A percentile compares a stretch with the other conserved stretches of the same genome.
phyloP scores from a whole-genome alignment of 2,329 filamentous ascomycete species.

The Coniochaeta pulveracea region DNA sequence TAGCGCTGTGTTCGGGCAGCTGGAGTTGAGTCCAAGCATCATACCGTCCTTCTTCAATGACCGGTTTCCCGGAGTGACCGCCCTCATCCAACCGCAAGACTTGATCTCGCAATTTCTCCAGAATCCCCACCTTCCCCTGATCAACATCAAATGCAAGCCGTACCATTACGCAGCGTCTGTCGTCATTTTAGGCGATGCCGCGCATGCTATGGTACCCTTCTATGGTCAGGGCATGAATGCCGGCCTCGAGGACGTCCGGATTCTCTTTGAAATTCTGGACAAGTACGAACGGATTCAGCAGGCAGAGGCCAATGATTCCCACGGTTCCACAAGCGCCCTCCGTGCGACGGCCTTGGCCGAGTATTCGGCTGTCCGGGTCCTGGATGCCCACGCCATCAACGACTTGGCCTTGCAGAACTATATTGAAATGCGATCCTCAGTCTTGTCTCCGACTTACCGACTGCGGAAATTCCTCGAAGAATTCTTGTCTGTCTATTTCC shows the following conservation, averaged over 20 bases:
- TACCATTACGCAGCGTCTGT: constrained; percentile 69
- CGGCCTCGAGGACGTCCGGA: constrained; percentile 83
- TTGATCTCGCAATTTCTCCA: constrained; percentile 63
- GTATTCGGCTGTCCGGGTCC: constrained; percentile 63
- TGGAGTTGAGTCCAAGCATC: constrained; percentile 51
- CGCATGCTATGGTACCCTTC: constrained; percentile 96
- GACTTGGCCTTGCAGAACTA: constrained; percentile 88
- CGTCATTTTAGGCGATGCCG: constrained; percentile 85
- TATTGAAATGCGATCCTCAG: constrained; percentile 81
- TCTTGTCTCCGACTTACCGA: constrained; percentile 66
- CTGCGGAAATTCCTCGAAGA: constrained; percentile 83
- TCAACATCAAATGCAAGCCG: constrained; percentile 85
- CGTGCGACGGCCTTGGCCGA: constrained; percentile 61
- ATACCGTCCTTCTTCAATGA: constrained; percentile 66
- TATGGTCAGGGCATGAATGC: constrained; percentile 98
- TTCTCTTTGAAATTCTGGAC: constrained; percentile 76
- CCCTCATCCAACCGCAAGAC: constrained; percentile 54
- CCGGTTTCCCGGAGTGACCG: constrained; percentile 78
- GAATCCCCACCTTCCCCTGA: constrained; percentile 86
- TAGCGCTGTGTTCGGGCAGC: constrained; percentile 50
- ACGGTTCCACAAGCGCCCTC: constrained; percentile 41
- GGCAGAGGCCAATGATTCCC: constrained; percentile 24
- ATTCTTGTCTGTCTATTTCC: constrained; percentile 63
- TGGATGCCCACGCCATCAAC: constrained; percentile 82
- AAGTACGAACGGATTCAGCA: constrained; percentile 31